Percentiles rank a stretch among this genome's conserved stretches.
Evolutionary conservation across 2,329 filamentous ascomycete species (phyloP).

Genomic region (Plectosphaerella plurivora): DNA sequence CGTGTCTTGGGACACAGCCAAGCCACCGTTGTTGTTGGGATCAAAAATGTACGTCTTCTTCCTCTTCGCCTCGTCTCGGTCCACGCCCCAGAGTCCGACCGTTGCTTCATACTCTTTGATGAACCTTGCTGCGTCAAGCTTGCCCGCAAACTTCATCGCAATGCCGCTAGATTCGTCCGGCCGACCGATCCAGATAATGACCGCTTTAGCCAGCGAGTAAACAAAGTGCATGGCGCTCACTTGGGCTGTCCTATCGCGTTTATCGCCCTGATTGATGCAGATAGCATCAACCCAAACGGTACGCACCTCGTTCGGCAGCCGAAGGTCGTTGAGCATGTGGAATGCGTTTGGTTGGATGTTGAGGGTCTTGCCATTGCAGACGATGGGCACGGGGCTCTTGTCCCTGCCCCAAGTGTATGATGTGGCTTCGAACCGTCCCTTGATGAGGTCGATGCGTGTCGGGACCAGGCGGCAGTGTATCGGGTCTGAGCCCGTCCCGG

Average conservation of each 20-base stretch:
- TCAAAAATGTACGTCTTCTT: too few species aligned
- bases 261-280: slow-evolving; percentile 15
- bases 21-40: background rate
- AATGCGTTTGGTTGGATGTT: background rate
- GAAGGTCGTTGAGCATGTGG: background rate
- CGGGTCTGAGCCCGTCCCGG: too few species aligned
- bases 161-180: background rate
- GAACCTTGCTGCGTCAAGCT: background rate
- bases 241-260: slow-evolving; percentile 10
- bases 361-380: background rate
- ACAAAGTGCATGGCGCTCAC: slow-evolving; percentile 11
- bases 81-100: background rate
- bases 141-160: background rate
- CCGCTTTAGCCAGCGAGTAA: slow-evolving; percentile 15
- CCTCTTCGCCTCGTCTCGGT: too few species aligned
- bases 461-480: too few species aligned
- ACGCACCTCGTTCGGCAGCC: background rate
- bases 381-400: background rate
- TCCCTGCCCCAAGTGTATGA: background rate
- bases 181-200: slow-evolving; percentile 23
- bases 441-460: too few species aligned
- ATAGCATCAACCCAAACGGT: slow-evolving; percentile 15
- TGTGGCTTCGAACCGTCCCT: background rate
- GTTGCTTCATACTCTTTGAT: background rate
- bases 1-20: background rate